Base-by-base conservation (phyloP, 2,329 filamentous ascomycete species). In the Clathrospora elynae region DNA sequence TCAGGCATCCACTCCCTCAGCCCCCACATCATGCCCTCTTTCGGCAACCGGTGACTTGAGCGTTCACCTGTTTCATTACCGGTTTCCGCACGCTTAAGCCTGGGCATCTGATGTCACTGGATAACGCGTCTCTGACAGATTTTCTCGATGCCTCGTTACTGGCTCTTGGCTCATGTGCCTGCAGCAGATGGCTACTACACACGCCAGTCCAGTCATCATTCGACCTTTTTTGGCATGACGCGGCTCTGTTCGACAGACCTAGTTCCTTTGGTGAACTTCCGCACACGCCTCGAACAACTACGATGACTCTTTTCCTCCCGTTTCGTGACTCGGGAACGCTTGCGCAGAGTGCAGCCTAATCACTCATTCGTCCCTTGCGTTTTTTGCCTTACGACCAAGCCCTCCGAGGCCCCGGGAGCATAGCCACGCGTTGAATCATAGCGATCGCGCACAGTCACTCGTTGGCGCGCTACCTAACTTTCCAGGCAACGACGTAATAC, bases 351-450 rank as follows among this genome's bases (percentile, higher is more conserved):
- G 53, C 42, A 55, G 58, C 61, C 62, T 66, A 51, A 37, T 35
- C 33, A 41, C 46, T 50, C 34, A 51, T 41, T 51, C 26, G 43
- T 30, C 47, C 49, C 47, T 50, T 43, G 35, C 51, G 13, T 18
- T 39, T 44, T 52, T 53, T 59, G 62, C 61, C 61, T 62, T 36
- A 51, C 55, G 54, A 55, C 50, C 34, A 9, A 41, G 36, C 49
- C 39, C 43, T 42, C 50, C 23, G 29, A 28, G 35, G 35, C 25
- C 25, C n/a, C 25, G 24, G 17, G 23, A 20, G 50, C 61, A 61
- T 55, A 59, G 64, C 64, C 64, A 57, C 62, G 42, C 49, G 46
- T 36, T 67, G 60, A 64, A 53, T 65, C 62, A 64, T 57, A 45
- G 51, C 50, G 41, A 44, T 55, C 35, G 46, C 55, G 57, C 52